phyloP scores from a whole-genome alignment of 2,329 filamentous ascomycete genomes.

The Phialophora verrucosa region DNA sequence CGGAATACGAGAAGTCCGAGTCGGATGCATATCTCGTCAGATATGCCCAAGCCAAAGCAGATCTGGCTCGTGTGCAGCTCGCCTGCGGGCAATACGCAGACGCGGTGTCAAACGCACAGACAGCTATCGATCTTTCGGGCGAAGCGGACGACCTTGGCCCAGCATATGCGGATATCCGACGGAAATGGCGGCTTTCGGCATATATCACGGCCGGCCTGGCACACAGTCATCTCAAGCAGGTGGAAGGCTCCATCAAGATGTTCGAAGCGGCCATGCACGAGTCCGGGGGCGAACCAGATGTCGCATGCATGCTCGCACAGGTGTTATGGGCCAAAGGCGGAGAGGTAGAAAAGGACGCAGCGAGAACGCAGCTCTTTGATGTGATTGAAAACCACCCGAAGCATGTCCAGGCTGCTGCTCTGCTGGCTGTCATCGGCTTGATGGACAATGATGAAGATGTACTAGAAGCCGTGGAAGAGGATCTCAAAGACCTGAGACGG shows the following conservation, averaged over 20 bases:
- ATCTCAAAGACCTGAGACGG: constrained; percentile 74
- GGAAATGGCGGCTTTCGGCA: constrained; percentile 77
- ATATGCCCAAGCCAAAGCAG: constrained; percentile 83
- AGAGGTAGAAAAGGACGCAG: constrained; percentile 73
- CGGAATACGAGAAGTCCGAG: constrained; percentile 83
- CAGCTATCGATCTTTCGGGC: constrained; percentile 74
- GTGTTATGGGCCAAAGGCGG: constrained; percentile 90
- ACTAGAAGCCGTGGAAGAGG: constrained; percentile 77
- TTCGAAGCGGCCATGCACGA: constrained; percentile 82
- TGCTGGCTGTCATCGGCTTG: constrained; percentile 83
- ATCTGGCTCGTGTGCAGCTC: constrained; percentile 83
- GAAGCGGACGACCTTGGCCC: constrained; percentile 73
- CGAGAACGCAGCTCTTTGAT: constrained; percentile 78
- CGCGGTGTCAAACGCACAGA: constrained; percentile 80
- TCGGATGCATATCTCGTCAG: constrained; percentile 72
- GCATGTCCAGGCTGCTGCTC: constrained; percentile 78
- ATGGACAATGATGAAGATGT: constrained; percentile 80
- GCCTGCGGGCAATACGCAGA: constrained; percentile 68
- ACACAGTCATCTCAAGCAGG: constrained; percentile 71
- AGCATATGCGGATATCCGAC: constrained; percentile 64
- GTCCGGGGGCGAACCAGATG: constrained; percentile 72
- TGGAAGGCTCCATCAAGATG: constrained; percentile 73
- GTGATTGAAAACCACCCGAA: constrained; percentile 74
- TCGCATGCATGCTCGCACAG: constrained; percentile 85
- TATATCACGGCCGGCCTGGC: constrained; percentile 86